Evolutionary conservation across 495 filamentous ascomycete genomes (phyloP).

Genomic region (Viridothelium virens): DNA sequence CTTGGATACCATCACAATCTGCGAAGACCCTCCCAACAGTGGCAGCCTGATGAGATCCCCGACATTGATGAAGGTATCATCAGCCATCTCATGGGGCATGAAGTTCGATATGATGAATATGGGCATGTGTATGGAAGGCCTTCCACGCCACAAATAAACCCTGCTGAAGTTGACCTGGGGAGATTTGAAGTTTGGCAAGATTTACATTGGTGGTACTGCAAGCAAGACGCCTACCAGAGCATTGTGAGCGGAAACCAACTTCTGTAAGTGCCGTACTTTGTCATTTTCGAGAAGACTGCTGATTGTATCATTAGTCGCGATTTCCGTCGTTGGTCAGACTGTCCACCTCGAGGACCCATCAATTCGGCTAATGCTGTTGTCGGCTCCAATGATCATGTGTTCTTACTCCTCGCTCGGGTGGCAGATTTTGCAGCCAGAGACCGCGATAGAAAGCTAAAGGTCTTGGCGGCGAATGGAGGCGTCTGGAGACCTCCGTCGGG

Average conservation of each 20-base stretch:
- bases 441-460: slow-evolving; percentile 64
- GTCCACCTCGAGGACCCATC: slow-evolving; percentile 72
- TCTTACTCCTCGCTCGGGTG: slow-evolving; percentile 74
- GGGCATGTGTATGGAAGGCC: slow-evolving; percentile 18
- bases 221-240: slow-evolving; percentile 88
- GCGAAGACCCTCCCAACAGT: slow-evolving; percentile 1
- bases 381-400: slow-evolving; percentile 77
- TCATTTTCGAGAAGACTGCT: not conserved
- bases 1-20: not conserved
- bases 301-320: slow-evolving; percentile 52
- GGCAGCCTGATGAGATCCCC: slow-evolving; percentile 18
- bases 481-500: slow-evolving; percentile 52
- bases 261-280: slow-evolving; percentile 53
- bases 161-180: slow-evolving; percentile 28
- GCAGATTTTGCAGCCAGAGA: slow-evolving; percentile 74
- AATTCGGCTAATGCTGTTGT: slow-evolving; percentile 75
- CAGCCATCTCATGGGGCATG: slow-evolving; percentile 30
- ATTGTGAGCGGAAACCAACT: slow-evolving; percentile 76
- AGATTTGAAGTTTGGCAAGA: slow-evolving; percentile 73
- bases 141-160: slow-evolving; percentile 17
- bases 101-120: slow-evolving; percentile 33
- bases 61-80: slow-evolving; percentile 33
- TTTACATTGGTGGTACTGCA: slow-evolving; percentile 93
- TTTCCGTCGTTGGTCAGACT: slow-evolving; percentile 71
- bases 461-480: slow-evolving; percentile 45